Conservation (phyloP, 225 moss, liverwort and hornwort genomes). For the Straminergon stramineum region DNA sequence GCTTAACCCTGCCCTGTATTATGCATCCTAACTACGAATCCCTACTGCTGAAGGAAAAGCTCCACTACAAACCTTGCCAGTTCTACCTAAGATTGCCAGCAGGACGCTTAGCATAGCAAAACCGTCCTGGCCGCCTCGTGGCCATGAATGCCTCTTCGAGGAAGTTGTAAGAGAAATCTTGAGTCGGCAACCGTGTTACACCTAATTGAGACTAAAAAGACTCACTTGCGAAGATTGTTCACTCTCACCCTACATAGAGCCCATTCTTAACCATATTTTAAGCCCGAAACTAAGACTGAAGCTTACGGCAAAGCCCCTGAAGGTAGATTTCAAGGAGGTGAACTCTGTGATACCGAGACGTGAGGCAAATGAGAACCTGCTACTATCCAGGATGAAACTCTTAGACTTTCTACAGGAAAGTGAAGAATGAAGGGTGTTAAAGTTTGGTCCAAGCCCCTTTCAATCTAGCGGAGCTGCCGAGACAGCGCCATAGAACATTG, state of each 20-base stretch:
- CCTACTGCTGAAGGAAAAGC: neutral
- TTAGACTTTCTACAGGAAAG: neutral
- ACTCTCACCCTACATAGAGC: neutral
- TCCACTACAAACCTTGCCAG: neutral
- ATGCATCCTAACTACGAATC: conserved; percentile 15
- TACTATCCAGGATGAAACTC: neutral
- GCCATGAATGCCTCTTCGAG: neutral
- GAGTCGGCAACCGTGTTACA: neutral
- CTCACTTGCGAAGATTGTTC: neutral
- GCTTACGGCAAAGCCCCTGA: neutral
- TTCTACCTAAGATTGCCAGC: neutral
- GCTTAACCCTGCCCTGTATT: conserved; percentile 16
- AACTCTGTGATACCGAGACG: neutral
- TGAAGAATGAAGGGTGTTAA: neutral
- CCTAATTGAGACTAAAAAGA: neutral
- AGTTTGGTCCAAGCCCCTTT: conserved; percentile 2
- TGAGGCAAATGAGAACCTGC: neutral
- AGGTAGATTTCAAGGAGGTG: neutral
- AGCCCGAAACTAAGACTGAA: neutral
- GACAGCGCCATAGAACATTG: conserved; percentile 16
- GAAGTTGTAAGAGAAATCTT: neutral
- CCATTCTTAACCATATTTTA: neutral
- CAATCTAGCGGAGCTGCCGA: conserved; percentile 8
- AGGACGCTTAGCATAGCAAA: neutral
- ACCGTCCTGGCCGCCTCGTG: neutral